Evolutionary conservation across 495 filamentous ascomycete species (phyloP), one percentile per base, ranked within the genome.

Genomic region (Neurospora sp.): DNA sequence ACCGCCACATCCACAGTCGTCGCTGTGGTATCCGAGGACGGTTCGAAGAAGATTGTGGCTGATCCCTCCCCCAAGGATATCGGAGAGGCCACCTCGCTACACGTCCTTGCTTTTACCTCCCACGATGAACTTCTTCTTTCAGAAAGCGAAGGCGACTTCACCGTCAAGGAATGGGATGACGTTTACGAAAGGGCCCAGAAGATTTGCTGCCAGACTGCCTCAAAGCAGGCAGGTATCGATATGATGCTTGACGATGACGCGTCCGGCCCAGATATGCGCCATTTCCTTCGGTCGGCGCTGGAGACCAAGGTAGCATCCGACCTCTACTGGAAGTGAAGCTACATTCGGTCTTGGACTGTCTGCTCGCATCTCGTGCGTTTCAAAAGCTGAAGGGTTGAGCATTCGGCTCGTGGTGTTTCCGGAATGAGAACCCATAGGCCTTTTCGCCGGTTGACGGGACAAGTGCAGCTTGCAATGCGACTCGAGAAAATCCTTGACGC

Each of bases 101-200:
- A 96, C 78, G 92, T 92, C 35, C 82, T 97, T 39, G 91, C 90
- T 4, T 95, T 94, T 76, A 92, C 91, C 37, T 91, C 90, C 8
- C 88, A 90, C 70, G 88, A 90, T 20, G 91, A 93, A 71, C 80
- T 97, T 39, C 81, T 97, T 20, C 80, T 97, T 54, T 90, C 88
- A 41, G 92, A 97, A 79, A 96, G 93, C 78, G 89, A 95, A 77
- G 95, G 95, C 0, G 81, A 83, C 39, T 98, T 97, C 77, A 88
- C 87, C 27, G 85, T 92, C 73, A 88, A 91, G 44, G 90, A 88
- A 42, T 97, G 95, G 93, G 90, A 95, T 71, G 83, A 85, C 23
- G 88, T 91, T 6, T 90, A 88, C 78, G 85, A 91, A 77, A 84
- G 84, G 70, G 93, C 91, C 39, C 84, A 88, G 76, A 78, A 82